Base-by-base conservation (phyloP, 2,329 filamentous ascomycete genomes). In the Chrysoporthe deuterocubensis region DNA sequence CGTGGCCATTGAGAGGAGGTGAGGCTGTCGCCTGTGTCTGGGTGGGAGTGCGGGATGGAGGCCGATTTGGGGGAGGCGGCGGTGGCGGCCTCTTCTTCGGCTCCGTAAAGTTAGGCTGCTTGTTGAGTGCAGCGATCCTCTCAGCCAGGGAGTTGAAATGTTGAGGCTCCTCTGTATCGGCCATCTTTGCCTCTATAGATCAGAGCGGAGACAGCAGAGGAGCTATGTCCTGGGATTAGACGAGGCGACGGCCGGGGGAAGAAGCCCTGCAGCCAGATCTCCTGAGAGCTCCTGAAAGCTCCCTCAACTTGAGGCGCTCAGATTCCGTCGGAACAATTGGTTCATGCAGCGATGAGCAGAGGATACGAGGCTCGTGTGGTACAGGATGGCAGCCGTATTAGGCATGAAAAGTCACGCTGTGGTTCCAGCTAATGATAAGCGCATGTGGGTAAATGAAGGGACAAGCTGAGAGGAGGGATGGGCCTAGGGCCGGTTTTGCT, bases 101-200 rank as follows among this genome's bases (percentile, higher is more conserved):
- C 16, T 78, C 73, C 67, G 79, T 79, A 79, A 90, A 87, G 79
- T 85, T 86, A 77, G 87, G 86, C 76, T 89, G 84, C 74, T 81
- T 79, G 72, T 90, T 90, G 71, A 90, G 81, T 42, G 88, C 88
- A 11, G 88, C 87, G 70, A 90, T 90, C 64, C 88, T 83, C 76
- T 89, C 87, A 4, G 86, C 83, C 37, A 90, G 81, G 8, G 84
- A 85, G 68, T 81, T 88, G 76, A 88, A 89, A 70, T 61, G 59
- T 46, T 85, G 85, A 50, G 87, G 87, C 74, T 90, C 88, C 72
- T 89, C 86, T 57, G 83, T 80, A 64, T 90, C 88, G 8, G 86
- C 82, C 88, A 90, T 90, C 68, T 62, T 69, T 34, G 7, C 8
- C 14, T 32, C 21, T n/a, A 9, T n/a, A 56, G 11, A 34, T n/a